A percentile compares a stretch with the other conserved stretches of the same genome.
phyloP scores from a whole-genome alignment of 768 basidiomycete genomes.

The Mycena latifolia region DNA sequence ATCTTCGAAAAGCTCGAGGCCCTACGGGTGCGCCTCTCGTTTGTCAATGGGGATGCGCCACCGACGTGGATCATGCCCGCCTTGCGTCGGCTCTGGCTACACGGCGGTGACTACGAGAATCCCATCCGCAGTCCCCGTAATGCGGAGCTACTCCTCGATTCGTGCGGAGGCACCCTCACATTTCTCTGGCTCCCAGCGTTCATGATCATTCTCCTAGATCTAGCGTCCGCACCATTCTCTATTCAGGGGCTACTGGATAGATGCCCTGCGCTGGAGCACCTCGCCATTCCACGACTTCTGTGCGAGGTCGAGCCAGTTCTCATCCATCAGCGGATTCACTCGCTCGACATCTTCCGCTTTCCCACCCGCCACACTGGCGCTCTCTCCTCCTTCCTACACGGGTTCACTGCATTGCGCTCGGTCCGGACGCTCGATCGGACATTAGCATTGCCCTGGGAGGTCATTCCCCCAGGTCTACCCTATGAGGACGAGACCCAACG shows the following conservation, averaged over 20 bases:
- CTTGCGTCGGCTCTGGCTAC: not conserved
- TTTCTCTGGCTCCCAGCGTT: not conserved
- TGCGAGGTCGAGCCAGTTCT: no score
- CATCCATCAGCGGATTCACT: no score
- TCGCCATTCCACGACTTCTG: not conserved
- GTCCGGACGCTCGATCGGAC: no score
- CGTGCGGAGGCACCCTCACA: not conserved
- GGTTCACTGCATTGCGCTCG: no score
- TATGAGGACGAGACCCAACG: no score
- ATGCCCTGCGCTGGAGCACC: not conserved
- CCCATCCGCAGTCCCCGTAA: no score
- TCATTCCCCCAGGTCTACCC: no score
- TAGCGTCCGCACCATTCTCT: not conserved
- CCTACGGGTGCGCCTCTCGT: not conserved
- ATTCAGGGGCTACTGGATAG: not conserved
- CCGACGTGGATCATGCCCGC: not conserved
- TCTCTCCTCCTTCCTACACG: no score
- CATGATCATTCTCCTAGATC: not conserved
- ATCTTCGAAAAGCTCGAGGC: not conserved
- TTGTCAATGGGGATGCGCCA: not conserved
- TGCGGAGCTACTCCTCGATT: not conserved
- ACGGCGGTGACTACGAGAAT: not conserved
- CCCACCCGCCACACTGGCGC: no score
- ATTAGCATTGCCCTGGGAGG: no score
- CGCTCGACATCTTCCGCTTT: no score